These are phyloP conservation scores for Colletotrichum coccodes DNA, from an alignment of 2,329 filamentous ascomycete species.

Conservation along the genomic window DNA sequence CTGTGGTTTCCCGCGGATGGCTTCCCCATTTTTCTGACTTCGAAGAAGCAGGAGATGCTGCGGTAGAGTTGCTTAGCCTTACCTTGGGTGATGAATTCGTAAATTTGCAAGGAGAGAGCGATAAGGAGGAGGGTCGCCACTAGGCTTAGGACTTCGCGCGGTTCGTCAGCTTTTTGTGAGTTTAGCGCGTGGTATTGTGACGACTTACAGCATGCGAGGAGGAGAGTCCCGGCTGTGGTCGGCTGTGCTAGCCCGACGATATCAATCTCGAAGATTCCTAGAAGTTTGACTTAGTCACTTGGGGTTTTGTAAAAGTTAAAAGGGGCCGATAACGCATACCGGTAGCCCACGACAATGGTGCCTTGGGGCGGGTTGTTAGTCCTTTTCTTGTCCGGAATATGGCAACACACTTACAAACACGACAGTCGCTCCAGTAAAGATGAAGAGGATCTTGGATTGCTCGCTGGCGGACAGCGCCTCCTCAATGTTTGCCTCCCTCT, in stretches of 20 bases:
- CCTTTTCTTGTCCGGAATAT: background rate
- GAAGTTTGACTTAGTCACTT: background rate
- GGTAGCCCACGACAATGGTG: slow-evolving; percentile 30
- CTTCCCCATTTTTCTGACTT: background rate
- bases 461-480: slow-evolving; percentile 34
- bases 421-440: slow-evolving; percentile 30
- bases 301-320: no score
- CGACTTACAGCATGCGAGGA: slow-evolving; percentile 25
- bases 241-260: slow-evolving; percentile 18
- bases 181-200: background rate
- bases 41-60: background rate
- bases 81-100: slow-evolving; percentile 25
- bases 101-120: slow-evolving; percentile 26
- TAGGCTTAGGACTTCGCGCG: slow-evolving; percentile 19
- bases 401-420: slow-evolving; percentile 23
- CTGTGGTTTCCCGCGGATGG: background rate
- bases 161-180: background rate
- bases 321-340: no score
- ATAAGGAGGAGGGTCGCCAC: slow-evolving; percentile 29
- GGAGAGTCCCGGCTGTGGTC: slow-evolving; percentile 1
- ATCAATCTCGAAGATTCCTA: slow-evolving; percentile 29
- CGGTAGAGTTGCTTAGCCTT: background rate
- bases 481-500: slow-evolving; percentile 34
- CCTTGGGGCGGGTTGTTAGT: background rate
- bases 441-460: slow-evolving; percentile 36